These are phyloP conservation scores for Phytophthora niederhauseri DNA, from an alignment of 352 stramenopile species.

Conservation along the genomic window DNA sequence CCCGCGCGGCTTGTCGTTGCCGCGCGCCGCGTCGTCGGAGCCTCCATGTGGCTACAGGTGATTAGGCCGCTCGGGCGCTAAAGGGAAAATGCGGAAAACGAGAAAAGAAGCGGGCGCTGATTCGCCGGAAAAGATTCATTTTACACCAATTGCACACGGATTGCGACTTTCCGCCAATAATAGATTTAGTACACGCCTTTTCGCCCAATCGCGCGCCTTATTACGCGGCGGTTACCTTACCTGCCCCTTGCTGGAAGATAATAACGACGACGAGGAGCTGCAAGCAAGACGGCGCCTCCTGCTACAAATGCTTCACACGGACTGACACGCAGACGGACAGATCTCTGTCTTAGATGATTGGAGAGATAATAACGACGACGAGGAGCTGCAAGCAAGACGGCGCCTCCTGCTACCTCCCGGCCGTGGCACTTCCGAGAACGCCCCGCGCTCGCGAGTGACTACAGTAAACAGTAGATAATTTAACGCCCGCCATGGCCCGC, in stretches of 20 bases:
- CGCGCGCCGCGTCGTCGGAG: slow-evolving; percentile 28
- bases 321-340: too few relatives aligned
- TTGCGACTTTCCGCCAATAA: slow-evolving; percentile 6
- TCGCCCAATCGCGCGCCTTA: slow-evolving; percentile 10
- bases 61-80: background rate
- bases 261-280: background rate
- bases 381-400: background rate
- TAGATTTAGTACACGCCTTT: background rate
- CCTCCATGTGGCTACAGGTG: slow-evolving; percentile 15
- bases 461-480: background rate
- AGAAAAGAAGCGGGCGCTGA: slow-evolving; percentile 9
- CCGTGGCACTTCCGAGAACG: slow-evolving; percentile 12
- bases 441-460: background rate
- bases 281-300: background rate
- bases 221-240: slow-evolving; percentile 7
- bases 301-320: too few relatives aligned
- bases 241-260: background rate
- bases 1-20: slow-evolving; percentile 1
- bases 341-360: too few relatives aligned
- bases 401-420: background rate
- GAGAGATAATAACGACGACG: background rate
- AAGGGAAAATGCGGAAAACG: slow-evolving; percentile 36
- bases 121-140: slow-evolving; percentile 24
- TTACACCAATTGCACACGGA: slow-evolving; percentile 11
- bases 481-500: slow-evolving; percentile 47